These are phyloP conservation scores for Lepidium africanum DNA, from an alignment of 345 rosid genomes.

Conservation along the genomic window DNA sequence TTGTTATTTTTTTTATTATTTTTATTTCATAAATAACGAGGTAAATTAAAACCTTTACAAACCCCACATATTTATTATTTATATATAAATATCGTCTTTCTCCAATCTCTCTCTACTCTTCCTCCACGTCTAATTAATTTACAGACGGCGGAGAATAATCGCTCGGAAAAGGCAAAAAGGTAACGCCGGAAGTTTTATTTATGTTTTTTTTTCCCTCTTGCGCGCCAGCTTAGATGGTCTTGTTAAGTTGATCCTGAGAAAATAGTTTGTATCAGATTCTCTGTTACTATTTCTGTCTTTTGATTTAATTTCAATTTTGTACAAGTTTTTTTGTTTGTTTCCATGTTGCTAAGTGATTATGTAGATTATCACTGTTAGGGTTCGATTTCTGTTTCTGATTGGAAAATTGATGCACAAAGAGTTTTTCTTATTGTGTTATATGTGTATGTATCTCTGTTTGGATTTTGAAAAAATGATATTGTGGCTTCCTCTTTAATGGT, in stretches of 20 bases:
- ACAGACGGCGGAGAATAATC: slow-evolving; percentile 25
- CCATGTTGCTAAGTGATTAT: background rate
- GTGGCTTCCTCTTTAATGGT: background rate
- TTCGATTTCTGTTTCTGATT: slow-evolving; percentile 10
- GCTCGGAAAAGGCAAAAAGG: slow-evolving; percentile 7
- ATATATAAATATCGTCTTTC: background rate
- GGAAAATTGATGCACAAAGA: background rate
- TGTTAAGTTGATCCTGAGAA: background rate
- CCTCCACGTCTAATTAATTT: slow-evolving; percentile 9
- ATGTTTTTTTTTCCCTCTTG: background rate
- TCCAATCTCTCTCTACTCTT: background rate
- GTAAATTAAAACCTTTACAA: background rate
- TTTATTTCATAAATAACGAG: background rate
- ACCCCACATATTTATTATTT: background rate
- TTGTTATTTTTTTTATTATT: background rate
- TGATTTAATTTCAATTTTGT: background rate
- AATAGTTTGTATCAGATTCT: background rate
- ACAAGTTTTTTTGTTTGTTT: background rate
- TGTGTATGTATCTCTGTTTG: background rate
- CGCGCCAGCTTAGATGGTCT: background rate
- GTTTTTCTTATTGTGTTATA: background rate
- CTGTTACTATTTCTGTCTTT: background rate
- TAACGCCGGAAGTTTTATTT: slow-evolving; percentile 4
- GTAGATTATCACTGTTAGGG: background rate
- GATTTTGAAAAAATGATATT: background rate